Conservation (phyloP, 768 basidiomycete species). For the Phylloporus sp. region DNA sequence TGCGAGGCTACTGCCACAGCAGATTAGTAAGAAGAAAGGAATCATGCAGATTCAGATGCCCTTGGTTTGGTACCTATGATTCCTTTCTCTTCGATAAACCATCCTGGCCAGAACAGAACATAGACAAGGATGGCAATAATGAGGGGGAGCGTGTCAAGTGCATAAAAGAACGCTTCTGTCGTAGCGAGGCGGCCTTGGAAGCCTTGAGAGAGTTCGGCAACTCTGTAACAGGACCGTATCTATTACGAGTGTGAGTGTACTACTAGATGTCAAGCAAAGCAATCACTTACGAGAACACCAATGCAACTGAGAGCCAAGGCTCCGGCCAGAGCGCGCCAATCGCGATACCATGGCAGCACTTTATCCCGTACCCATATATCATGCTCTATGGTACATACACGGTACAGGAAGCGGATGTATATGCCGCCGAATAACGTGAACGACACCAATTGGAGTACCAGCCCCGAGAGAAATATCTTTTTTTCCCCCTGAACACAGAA, state of each 20-base stretch:
- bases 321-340: conserved; percentile 56
- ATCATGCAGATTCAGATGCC: conserved; percentile 26
- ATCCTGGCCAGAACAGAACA: conserved; percentile 61
- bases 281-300: conserved; percentile 54
- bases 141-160: conserved; percentile 62
- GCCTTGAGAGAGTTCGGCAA: conserved; percentile 62
- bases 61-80: not conserved
- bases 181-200: conserved; percentile 53
- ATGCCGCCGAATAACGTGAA: conserved; percentile 47
- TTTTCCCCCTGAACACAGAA: conserved; percentile 36
- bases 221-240: conserved; percentile 64
- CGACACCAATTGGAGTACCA: conserved; percentile 52
- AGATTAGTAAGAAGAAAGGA: too few relatives aligned
- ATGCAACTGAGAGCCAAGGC: conserved; percentile 53
- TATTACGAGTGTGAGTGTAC: conserved; percentile 15
- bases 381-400: conserved; percentile 36
- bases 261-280: not conserved
- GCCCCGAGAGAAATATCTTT: conserved; percentile 57
- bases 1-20: too few relatives aligned
- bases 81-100: conserved; percentile 36
- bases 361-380: conserved; percentile 39
- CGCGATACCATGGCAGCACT: conserved; percentile 42
- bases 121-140: conserved; percentile 57
- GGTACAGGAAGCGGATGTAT: conserved; percentile 45
- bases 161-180: conserved; percentile 62